Conservation (phyloP, 2,329 filamentous ascomycete genomes). For the Diplodia mutila region DNA sequence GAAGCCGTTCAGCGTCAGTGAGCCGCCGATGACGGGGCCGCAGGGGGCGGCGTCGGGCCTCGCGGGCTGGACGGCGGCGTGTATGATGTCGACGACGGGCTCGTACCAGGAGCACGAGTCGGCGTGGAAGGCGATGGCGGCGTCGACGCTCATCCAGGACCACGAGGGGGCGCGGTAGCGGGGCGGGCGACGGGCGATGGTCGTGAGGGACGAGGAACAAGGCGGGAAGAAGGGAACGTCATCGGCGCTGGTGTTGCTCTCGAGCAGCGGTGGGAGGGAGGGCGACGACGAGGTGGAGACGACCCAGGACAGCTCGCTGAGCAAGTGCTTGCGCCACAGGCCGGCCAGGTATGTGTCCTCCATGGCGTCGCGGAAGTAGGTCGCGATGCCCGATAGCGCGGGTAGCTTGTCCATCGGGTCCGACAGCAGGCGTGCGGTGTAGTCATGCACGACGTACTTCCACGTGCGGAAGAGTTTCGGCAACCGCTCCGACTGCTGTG, state of each 20-base stretch:
- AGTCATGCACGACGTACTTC: slow-evolving; percentile 27
- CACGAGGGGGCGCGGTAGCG: slow-evolving; percentile 14
- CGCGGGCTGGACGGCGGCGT: neutral
- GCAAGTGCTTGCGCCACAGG: slow-evolving; percentile 24
- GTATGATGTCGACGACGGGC: slow-evolving; percentile 7
- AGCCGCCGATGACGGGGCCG: neutral
- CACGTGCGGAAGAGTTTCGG: slow-evolving; percentile 22
- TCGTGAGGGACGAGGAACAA: neutral
- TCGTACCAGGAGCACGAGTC: slow-evolving; percentile 24
- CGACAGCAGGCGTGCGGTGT: slow-evolving; percentile 13
- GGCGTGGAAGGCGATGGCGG: slow-evolving; percentile 22
- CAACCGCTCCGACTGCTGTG: slow-evolving; percentile 9
- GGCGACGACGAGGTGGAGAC: neutral
- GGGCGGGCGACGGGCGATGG: neutral
- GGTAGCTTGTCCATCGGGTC: slow-evolving; percentile 24
- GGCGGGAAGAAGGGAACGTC: neutral
- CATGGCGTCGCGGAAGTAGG: slow-evolving; percentile 23
- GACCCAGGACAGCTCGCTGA: slow-evolving; percentile 24
- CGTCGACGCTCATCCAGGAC: slow-evolving; percentile 22
- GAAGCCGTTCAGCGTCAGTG: neutral
- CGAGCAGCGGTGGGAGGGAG: neutral
- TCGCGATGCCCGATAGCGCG: slow-evolving; percentile 23
- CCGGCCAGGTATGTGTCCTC: slow-evolving; percentile 24
- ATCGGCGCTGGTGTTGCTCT: neutral
- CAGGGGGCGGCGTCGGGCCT: neutral